phyloP scores from a whole-genome alignment of 192 early-diverging fungal species.

The Entophlyctis luteolus region DNA sequence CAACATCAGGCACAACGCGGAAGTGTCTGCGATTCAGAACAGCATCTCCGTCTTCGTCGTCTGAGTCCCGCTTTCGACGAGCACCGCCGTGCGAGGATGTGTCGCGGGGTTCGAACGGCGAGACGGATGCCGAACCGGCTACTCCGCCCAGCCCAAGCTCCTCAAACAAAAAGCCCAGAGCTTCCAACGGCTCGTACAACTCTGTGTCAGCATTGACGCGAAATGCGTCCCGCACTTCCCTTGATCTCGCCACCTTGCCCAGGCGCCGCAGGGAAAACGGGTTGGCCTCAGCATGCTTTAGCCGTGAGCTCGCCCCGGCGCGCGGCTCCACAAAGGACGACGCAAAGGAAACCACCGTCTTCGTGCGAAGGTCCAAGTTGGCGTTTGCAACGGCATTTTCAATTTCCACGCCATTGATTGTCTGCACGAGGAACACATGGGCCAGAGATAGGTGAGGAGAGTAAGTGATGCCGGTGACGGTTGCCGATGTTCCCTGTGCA shows the following conservation, averaged over 20 bases:
- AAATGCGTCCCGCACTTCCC: too few species aligned
- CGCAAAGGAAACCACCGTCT: conserved; percentile 69
- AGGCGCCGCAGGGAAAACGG: not conserved
- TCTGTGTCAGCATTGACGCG: not conserved
- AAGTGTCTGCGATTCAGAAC: conserved; percentile 1
- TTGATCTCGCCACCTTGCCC: not conserved
- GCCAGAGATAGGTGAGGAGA: conserved; percentile 71
- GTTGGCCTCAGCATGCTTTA: not conserved
- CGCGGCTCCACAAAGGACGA: conserved; percentile 55
- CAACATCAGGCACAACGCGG: conserved; percentile 23
- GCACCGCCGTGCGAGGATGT: too few species aligned
- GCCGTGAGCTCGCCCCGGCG: not conserved
- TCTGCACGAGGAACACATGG: conserved; percentile 82
- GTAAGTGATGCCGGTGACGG: conserved; percentile 64
- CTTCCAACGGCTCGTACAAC: not conserved
- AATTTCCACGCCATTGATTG: conserved; percentile 64
- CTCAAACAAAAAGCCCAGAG: conserved; percentile 9
- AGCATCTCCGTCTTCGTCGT: too few species aligned
- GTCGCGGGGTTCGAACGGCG: not conserved
- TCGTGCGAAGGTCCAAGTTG: conserved; percentile 61
- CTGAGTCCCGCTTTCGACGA: too few species aligned
- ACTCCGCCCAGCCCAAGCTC: not conserved
- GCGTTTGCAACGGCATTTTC: conserved; percentile 81
- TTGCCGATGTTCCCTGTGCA: not conserved
- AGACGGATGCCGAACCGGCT: not conserved